Evolutionary conservation across 2,329 filamentous ascomycete species (phyloP), one percentile per base, ranked within the genome.

Genomic region (Aspergillus unguis): DNA sequence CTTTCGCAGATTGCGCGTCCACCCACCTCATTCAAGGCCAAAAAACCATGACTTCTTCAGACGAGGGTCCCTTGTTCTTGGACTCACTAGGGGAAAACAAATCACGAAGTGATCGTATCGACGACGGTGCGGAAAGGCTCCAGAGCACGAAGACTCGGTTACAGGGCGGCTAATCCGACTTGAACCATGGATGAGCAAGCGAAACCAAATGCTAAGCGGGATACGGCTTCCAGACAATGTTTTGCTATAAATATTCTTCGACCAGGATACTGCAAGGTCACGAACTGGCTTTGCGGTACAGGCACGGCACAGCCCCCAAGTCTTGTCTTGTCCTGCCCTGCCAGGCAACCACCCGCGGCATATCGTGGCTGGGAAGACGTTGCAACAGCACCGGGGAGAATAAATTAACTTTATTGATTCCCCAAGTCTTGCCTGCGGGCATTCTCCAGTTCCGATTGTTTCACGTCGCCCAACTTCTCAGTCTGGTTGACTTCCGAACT

Each of bases 141-240:
- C 37, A 8, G n/a, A 11, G 32, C 8, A 11, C 3, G 40, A 25
- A 42, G 27, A 37, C 41, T 49, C 41, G 41, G 45, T 33, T 48
- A 43, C 51, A 42, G 29, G 42, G 51, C 46, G 51, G 51, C 46
- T 50, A 53, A 53, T 53, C 42, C 42, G 42, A n/a, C 38, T 41
- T 27, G 8, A 53, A 40, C 51, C 51, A 43, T 50, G 46, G 46
- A 32, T 10, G 35, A 29, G 26, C 11, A 45, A 11, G 41, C n/a
- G 17, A 47, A 31, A 36, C 31, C 27, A 4, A 48, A 43, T 17
- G 17, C 17, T 17, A 17, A 17, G 17, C 17, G 23, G 38, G 38
- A 41, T 29, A 43, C 32, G 41, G 43, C 48, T 8, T 36, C 29
- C 40, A 28, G 28, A 32, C 10, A 26, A 23, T 45, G 7, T 37